phyloP scores from a whole-genome alignment of 768 basidiomycete genomes.

The Mycena crocata region DNA sequence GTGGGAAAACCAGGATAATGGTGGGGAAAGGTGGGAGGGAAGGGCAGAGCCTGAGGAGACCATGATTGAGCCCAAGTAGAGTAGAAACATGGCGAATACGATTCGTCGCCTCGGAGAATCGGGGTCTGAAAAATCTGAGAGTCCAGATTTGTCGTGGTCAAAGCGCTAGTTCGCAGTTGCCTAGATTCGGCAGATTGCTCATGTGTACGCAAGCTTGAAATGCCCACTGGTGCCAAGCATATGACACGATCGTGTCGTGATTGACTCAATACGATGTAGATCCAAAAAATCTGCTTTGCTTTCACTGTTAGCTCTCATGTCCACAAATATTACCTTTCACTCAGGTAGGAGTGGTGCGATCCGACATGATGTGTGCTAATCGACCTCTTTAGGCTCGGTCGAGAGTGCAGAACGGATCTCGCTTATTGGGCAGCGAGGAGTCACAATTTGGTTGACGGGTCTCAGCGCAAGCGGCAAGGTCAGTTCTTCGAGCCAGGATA shows the following conservation, averaged over 20 bases:
- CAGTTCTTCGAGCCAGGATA: slow-evolving; percentile 21
- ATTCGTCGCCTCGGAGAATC: too few species aligned
- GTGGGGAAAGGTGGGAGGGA: slow-evolving; percentile 61
- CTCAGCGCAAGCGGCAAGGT: slow-evolving; percentile 97
- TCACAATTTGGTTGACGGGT: slow-evolving; percentile 97
- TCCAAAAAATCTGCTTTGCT: background rate
- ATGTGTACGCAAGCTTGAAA: background rate
- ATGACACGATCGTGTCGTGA: slow-evolving; percentile 24
- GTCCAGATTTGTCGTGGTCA: too few species aligned
- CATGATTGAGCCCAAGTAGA: background rate
- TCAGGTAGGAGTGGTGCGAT: slow-evolving; percentile 55
- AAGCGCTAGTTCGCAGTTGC: slow-evolving; percentile 3
- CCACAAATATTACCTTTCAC: slow-evolving; percentile 77
- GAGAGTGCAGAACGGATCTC: slow-evolving; percentile 71
- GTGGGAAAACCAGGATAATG: slow-evolving; percentile 69
- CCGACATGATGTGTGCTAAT: background rate
- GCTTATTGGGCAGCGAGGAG: slow-evolving; percentile 83
- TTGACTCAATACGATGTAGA: background rate
- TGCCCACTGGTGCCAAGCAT: background rate
- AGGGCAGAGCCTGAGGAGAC: slow-evolving; percentile 29
- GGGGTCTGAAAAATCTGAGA: too few species aligned
- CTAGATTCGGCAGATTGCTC: background rate
- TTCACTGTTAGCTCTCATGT: slow-evolving; percentile 41
- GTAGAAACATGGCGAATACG: too few species aligned
- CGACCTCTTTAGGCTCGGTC: slow-evolving; percentile 72